A percentile compares a stretch with the other conserved stretches of the same genome.
phyloP scores from a whole-genome alignment of 441 rosid genomes.

The Gossypium aridum region DNA sequence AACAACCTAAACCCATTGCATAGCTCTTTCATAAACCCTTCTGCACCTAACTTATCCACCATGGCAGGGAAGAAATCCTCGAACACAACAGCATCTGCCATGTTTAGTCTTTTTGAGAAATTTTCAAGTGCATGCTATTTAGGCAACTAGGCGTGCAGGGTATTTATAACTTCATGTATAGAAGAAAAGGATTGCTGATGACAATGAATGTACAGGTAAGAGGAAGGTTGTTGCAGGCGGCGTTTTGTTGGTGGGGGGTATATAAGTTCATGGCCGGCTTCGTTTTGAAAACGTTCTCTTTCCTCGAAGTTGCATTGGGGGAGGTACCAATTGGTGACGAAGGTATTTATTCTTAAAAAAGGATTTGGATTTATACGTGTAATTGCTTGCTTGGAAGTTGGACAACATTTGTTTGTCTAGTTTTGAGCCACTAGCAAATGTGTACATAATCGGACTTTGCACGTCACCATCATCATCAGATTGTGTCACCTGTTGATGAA shows the following conservation, averaged over 20 bases:
- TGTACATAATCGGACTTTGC: not conserved
- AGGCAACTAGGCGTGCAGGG: not conserved
- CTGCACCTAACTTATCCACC: slow-evolving; percentile 30
- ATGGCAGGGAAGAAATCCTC: slow-evolving; percentile 37
- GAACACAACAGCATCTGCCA: slow-evolving; percentile 19
- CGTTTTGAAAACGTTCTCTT: slow-evolving; percentile 8
- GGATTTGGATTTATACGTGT: not conserved
- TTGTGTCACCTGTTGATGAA: not conserved
- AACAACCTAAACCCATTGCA: slow-evolving; percentile 30
- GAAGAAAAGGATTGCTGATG: not conserved
- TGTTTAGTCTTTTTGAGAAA: not conserved
- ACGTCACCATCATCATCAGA: not conserved
- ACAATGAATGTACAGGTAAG: slow-evolving; percentile 10
- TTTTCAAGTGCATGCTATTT: not conserved
- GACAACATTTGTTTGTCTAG: not conserved
- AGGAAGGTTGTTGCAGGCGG: slow-evolving; percentile 17
- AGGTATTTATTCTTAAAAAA: not conserved
- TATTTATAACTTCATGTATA: not conserved
- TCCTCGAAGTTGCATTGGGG: slow-evolving; percentile 17
- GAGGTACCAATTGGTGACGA: not conserved
- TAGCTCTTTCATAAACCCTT: slow-evolving; percentile 34
- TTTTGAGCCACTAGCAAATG: slow-evolving; percentile 5
- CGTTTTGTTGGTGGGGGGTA: not conserved
- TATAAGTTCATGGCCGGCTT: not conserved
- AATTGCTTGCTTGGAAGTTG: not conserved